These are phyloP conservation scores for Amylocystis lapponica DNA, from an alignment of 768 basidiomycete species.

Conservation along the genomic window DNA sequence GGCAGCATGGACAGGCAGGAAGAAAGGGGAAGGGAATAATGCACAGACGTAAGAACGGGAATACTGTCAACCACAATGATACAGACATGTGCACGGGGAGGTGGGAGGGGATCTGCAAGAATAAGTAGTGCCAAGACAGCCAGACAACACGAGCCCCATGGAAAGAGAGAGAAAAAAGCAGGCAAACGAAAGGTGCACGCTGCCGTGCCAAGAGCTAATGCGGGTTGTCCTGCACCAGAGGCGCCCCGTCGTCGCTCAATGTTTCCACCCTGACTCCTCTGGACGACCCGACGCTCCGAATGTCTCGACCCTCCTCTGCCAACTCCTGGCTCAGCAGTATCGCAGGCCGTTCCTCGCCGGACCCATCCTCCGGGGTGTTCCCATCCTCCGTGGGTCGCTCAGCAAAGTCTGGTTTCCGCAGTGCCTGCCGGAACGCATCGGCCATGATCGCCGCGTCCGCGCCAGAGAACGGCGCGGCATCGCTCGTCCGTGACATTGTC, in stretches of 20 bases:
- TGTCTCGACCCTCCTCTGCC: constrained; percentile 86
- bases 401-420: constrained; percentile 88
- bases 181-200: constrained; percentile 1
- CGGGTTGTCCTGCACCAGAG: constrained; percentile 34
- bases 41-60: constrained; percentile 3
- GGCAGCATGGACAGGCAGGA: not conserved
- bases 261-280: constrained; percentile 77
- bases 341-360: constrained; percentile 26
- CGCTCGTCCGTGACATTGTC: constrained; percentile 57
- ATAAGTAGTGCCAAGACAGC: constrained; percentile 4
- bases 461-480: constrained; percentile 68
- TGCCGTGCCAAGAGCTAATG: constrained; percentile 16
- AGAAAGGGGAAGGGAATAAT: constrained; percentile 6
- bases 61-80: constrained; percentile 4
- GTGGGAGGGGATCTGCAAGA: not conserved
- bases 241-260: constrained; percentile 41
- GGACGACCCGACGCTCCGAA: constrained; percentile 75
- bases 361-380: constrained; percentile 45
- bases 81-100: constrained; percentile 2
- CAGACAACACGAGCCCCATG: not conserved
- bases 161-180: constrained; percentile 1
- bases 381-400: constrained; percentile 63
- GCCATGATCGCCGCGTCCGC: constrained; percentile 92
- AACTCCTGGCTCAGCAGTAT: constrained; percentile 64
- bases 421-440: constrained; percentile 82